phyloP scores from a whole-genome alignment of 805 yeast genomes.

The Teunomyces cretensis region DNA sequence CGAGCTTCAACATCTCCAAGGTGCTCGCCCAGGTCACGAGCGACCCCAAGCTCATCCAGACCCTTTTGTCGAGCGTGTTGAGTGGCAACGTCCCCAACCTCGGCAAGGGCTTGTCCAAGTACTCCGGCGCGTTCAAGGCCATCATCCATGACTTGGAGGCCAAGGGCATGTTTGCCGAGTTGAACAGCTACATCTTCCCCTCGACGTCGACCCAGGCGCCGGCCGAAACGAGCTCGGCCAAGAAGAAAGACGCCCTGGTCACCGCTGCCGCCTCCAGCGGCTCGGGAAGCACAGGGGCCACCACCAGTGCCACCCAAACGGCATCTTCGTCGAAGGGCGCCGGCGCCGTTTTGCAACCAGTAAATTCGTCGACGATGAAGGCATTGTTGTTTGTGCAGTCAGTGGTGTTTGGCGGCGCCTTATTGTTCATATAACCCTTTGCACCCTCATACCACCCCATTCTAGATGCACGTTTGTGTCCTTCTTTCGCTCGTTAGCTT shows the following conservation, averaged over 20 bases:
- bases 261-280: constrained; percentile 1
- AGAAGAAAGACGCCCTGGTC: constrained; percentile 8
- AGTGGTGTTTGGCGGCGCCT: constrained; percentile 21
- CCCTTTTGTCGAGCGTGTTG: constrained; percentile 21
- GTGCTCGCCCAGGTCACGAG: constrained; percentile 23
- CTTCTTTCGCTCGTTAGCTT: no score
- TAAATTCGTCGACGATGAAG: constrained; percentile 8
- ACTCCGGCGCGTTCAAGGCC: constrained; percentile 29
- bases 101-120: constrained; percentile 18
- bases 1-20: constrained; percentile 26
- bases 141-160: constrained; percentile 33
- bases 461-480: no score
- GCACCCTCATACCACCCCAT: not conserved
- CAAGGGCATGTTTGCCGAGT: constrained; percentile 36
- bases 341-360: not conserved
- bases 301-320: not conserved
- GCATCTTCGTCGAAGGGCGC: constrained; percentile 1
- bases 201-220: constrained; percentile 12
- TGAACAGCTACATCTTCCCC: constrained; percentile 28
- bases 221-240: constrained; percentile 9
- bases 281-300: constrained; percentile 2
- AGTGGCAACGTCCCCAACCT: constrained; percentile 19
- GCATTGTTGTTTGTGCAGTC: constrained; percentile 18
- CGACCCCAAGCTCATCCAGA: constrained; percentile 21
- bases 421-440: constrained; percentile 15